A percentile compares a stretch with the other conserved stretches of the same genome.
Conservation (phyloP, 2,329 filamentous ascomycete genomes). For the Ramularia collo-cygni region DNA sequence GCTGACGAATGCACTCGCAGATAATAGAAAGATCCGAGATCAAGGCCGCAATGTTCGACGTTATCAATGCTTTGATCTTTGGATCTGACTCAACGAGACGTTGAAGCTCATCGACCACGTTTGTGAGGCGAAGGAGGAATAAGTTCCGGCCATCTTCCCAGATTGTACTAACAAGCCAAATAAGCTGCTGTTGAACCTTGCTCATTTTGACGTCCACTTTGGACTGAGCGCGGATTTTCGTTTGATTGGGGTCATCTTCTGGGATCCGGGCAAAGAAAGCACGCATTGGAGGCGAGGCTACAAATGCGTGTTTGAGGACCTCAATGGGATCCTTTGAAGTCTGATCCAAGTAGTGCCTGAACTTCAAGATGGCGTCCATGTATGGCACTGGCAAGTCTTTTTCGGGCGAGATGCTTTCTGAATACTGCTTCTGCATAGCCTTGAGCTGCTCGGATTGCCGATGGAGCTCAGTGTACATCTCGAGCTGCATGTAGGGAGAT, state of each 20-base stretch:
- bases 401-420: conserved; percentile 25
- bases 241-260: conserved; percentile 1
- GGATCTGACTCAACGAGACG: conserved; percentile 31
- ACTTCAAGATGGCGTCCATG: conserved; percentile 34
- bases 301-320: conserved; percentile 1
- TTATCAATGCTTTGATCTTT: conserved; percentile 6
- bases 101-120: conserved; percentile 44
- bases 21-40: conserved; percentile 45
- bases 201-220: background rate
- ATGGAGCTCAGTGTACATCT: conserved; percentile 4
- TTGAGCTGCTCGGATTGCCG: background rate
- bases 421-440: conserved; percentile 29
- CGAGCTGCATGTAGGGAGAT: conserved; percentile 1
- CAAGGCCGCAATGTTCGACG: conserved; percentile 11
- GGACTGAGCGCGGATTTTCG: background rate
- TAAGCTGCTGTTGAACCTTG: background rate
- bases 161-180: conserved; percentile 4
- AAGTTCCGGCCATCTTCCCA: conserved; percentile 32
- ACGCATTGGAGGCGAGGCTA: conserved; percentile 5
- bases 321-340: conserved; percentile 28
- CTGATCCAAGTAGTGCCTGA: conserved; percentile 33
- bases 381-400: conserved; percentile 36
- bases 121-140: conserved; percentile 23
- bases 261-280: background rate
- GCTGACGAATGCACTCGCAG: conserved; percentile 38